Evolutionary conservation across 2,329 filamentous ascomycete species (phyloP).

Genomic region (Colletotrichum scovillei): DNA sequence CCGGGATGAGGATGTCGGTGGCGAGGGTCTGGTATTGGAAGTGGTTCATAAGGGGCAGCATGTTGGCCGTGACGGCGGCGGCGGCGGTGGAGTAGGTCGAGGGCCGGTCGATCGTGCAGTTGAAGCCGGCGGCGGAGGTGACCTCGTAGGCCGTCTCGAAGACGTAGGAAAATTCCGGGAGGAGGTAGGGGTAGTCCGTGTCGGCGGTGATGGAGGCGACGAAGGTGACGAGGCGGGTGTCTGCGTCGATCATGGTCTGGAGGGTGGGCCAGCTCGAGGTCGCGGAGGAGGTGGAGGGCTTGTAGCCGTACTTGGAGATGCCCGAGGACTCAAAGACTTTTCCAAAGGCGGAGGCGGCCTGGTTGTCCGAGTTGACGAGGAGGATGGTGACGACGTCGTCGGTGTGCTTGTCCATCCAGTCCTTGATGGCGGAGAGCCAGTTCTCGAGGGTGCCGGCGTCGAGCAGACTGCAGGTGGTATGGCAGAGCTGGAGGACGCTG

Average conservation of each 20-base stretch:
- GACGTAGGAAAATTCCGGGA: slow-evolving; percentile 73
- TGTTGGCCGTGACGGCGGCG: slow-evolving; percentile 65
- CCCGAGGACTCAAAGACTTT: slow-evolving; percentile 66
- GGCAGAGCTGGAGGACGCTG: slow-evolving; percentile 71
- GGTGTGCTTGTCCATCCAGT: slow-evolving; percentile 76
- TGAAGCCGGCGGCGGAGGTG: slow-evolving; percentile 71
- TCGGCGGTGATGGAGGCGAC: slow-evolving; percentile 65
- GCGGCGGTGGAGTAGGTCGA: slow-evolving; percentile 58
- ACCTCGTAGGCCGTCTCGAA: slow-evolving; percentile 82
- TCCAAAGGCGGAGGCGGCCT: slow-evolving; percentile 65
- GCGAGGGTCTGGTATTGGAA: slow-evolving; percentile 73
- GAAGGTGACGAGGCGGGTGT: slow-evolving; percentile 76
- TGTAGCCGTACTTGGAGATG: slow-evolving; percentile 71
- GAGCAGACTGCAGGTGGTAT: slow-evolving; percentile 73
- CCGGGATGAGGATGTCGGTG: slow-evolving; percentile 69
- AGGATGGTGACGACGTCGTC: slow-evolving; percentile 82
- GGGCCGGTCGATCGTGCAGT: slow-evolving; percentile 78
- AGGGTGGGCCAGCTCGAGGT: slow-evolving; percentile 75
- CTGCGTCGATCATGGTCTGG: slow-evolving; percentile 72
- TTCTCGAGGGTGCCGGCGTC: slow-evolving; percentile 74
- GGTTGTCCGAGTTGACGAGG: slow-evolving; percentile 76
- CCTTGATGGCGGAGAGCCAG: slow-evolving; percentile 74
- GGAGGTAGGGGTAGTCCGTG: slow-evolving; percentile 64
- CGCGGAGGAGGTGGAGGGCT: slow-evolving; percentile 56
- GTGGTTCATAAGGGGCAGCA: slow-evolving; percentile 83